phyloP scores from a whole-genome alignment of 2,329 filamentous ascomycete genomes.

The Fusarium vanettenii region DNA sequence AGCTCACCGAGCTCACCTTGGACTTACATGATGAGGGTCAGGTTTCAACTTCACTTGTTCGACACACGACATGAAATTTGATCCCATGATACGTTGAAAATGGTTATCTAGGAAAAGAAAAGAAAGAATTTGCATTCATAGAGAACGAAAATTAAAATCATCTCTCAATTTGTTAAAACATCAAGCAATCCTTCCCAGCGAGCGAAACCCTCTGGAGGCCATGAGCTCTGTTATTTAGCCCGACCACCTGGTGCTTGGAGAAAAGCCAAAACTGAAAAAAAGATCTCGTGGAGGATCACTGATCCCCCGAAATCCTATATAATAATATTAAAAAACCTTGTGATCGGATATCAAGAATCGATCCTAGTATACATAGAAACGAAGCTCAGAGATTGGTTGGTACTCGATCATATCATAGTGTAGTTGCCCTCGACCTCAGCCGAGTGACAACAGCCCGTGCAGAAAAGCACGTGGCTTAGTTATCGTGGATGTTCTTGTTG shows the following conservation, averaged over 20 bases:
- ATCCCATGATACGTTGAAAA: neutral
- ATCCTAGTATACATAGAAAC: constrained; percentile 18
- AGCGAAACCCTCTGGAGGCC: neutral
- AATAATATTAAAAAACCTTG: constrained; percentile 23
- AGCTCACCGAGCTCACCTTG: constrained; percentile 12
- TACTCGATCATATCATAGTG: neutral
- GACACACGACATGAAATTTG: neutral
- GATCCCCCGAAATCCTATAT: neutral
- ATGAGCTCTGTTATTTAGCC: neutral
- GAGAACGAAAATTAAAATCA: neutral
- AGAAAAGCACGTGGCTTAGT: constrained; percentile 33
- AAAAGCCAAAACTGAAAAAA: neutral
- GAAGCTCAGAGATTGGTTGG: neutral
- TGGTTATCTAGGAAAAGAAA: neutral
- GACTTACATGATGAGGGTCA: neutral
- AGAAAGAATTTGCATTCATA: neutral
- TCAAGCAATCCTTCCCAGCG: neutral
- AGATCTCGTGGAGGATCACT: neutral
- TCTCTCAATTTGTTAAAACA: constrained; percentile 15
- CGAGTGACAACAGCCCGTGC: neutral
- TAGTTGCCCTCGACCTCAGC: neutral
- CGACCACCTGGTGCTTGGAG: neutral
- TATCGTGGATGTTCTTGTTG: constrained; percentile 49
- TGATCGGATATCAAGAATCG: constrained; percentile 4
- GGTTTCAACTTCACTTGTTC: neutral